Evolutionary conservation across 2,329 filamentous ascomycete species (phyloP), one percentile per base, ranked within the genome.

Genomic region (Colletotrichum sp.): DNA sequence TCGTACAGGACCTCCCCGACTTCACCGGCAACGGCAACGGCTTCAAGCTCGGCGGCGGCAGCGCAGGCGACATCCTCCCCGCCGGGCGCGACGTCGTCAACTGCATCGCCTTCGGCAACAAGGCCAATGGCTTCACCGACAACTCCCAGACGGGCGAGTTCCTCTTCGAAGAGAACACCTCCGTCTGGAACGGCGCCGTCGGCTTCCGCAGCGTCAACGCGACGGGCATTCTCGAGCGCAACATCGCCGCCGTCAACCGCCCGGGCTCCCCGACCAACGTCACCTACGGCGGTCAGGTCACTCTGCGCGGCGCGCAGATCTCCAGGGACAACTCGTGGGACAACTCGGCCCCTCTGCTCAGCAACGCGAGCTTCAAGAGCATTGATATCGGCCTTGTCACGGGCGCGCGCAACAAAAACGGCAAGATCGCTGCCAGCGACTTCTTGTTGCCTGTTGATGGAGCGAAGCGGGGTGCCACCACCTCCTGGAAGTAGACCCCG

Each of bases 11-110:
- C 48, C 48, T 74, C 3, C 27, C 48, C 32, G 22, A 78, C 39
- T 88, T 88, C 78, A 78, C 74, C 7, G 74, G 82, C 25, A 87
- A 88, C 52, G 87, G 87, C 43, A 88, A 89, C 77, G 86, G 87
- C n/a, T 87, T 88, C 84, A 87, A 88, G 80, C 84, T 89, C 10
- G 85, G 86, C 30, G 83, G 84, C 48, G 81, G 80, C 64, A 81
- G 84, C 66, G 81, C 81, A 4, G 83, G 80, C 12, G 81, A 82
- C 66, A 82, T 83, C 48, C 82, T 80, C 8, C 80, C 86, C 0
- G 86, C 85, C 0, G 82, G 86, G 78, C 87, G 88, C 75, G 81
- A 86, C 43, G 78, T 88, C 66, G 81, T 81, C 52, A 88, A 88
- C 81, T 85, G 80, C 77, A 87, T 88, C n/a, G 83, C 87, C 8